Conservation (phyloP, 2,329 filamentous ascomycete species). For the Fusarium sp. region DNA sequence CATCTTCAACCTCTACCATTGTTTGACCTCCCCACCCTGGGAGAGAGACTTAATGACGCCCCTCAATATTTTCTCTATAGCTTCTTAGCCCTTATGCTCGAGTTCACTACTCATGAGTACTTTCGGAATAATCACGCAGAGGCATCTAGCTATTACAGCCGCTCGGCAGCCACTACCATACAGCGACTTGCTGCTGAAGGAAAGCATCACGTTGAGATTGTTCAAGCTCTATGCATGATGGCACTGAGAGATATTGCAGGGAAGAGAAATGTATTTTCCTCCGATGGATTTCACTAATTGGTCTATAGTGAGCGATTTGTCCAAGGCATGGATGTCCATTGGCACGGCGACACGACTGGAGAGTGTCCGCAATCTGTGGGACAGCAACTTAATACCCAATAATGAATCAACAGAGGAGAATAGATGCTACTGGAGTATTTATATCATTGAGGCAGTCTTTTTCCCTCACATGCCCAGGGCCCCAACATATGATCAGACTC, state of each 20-base stretch:
- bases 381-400: fast-evolving
- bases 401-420: background rate
- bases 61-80: background rate
- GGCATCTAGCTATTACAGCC: background rate
- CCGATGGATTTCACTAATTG: background rate
- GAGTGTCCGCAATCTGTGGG: background rate
- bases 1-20: constrained; percentile 11
- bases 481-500: background rate
- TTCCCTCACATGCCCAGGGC: background rate
- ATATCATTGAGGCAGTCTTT: background rate
- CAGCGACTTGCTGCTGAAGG: background rate
- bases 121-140: background rate
- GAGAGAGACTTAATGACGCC: background rate
- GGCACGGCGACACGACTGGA: background rate
- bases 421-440: constrained; percentile 1
- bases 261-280: background rate
- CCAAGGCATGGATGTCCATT: constrained; percentile 12
- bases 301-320: background rate
- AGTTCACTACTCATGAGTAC: background rate
- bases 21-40: background rate
- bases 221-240: background rate
- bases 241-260: background rate
- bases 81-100: background rate
- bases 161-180: background rate
- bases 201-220: background rate